A percentile compares a stretch with the other conserved stretches of the same genome.
phyloP scores from a whole-genome alignment of 177 flowering plant genomes.

The Vitis hybrid region DNA sequence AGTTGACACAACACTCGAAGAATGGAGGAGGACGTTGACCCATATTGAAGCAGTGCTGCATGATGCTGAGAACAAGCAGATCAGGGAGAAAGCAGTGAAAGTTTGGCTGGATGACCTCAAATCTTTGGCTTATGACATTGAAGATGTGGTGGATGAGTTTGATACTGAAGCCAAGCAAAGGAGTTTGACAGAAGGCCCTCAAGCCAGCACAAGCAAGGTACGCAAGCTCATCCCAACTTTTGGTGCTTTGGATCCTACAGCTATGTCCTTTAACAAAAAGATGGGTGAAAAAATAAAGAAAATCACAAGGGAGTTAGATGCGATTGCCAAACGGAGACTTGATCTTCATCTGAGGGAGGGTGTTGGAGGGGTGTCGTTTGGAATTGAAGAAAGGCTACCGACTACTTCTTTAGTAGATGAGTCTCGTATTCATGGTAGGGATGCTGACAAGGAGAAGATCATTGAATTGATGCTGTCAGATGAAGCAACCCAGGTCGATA shows the following conservation, averaged over 20 bases:
- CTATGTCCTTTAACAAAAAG: not conserved
- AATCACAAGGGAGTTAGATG: conserved; percentile 12
- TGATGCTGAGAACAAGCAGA: conserved; percentile 18
- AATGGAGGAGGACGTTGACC: not conserved
- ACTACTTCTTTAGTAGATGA: conserved; percentile 16
- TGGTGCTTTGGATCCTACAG: not conserved
- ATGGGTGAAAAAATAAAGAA: conserved; percentile 1
- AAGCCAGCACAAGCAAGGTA: not conserved
- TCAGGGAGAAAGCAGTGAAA: not conserved
- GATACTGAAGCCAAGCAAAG: conserved; percentile 4
- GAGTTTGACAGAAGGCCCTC: not conserved
- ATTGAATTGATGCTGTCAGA: conserved; percentile 13
- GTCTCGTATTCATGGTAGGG: conserved; percentile 27
- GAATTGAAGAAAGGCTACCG: not conserved
- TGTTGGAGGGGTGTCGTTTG: not conserved
- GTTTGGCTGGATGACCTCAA: conserved; percentile 14
- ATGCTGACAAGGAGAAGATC: conserved; percentile 18
- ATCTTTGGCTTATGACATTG: conserved; percentile 21
- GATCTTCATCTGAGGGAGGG: conserved; percentile 3
- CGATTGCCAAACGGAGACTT: conserved; percentile 6
- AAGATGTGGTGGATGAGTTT: conserved; percentile 23
- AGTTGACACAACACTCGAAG: not conserved
- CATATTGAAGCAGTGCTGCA: not conserved
- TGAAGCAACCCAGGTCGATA: not conserved
- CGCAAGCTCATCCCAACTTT: not conserved